Evolutionary conservation across 164 flowering plant genomes (phyloP).

Genomic region (Tetrastigma voinierianum): DNA sequence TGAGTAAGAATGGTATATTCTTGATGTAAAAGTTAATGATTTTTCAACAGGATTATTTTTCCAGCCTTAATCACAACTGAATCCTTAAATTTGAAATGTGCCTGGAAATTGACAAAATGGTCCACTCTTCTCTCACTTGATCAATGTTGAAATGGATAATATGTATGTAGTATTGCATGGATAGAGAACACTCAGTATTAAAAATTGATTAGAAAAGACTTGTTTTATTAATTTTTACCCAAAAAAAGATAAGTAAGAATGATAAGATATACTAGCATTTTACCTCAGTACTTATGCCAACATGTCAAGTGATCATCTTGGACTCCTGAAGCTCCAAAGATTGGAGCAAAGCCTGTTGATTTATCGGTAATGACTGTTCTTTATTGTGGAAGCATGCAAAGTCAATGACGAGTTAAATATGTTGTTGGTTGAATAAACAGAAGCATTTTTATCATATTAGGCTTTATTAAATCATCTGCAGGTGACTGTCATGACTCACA

Average conservation of each 20-base stretch:
- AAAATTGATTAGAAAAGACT: background rate
- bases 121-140: background rate
- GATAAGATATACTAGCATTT: background rate
- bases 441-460: background rate
- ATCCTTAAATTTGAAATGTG: too few relatives aligned
- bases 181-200: background rate
- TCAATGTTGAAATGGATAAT: background rate
- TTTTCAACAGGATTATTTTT: too few relatives aligned
- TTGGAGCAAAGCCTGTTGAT: background rate
- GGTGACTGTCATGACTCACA: slow-evolving; percentile 50
- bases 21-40: too few relatives aligned
- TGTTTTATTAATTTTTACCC: background rate
- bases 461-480: slow-evolving; percentile 18
- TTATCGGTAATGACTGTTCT: background rate
- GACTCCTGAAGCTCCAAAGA: background rate
- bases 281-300: background rate
- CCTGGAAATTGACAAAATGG: too few relatives aligned
- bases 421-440: background rate
- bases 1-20: too few relatives aligned
- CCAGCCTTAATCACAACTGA: too few relatives aligned
- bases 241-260: background rate
- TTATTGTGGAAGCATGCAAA: background rate
- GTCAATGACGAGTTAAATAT: background rate
- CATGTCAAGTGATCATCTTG: background rate
- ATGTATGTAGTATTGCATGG: too few relatives aligned